Evolutionary conservation across 768 basidiomycete genomes (phyloP).

Genomic region (Pholiota molesta): DNA sequence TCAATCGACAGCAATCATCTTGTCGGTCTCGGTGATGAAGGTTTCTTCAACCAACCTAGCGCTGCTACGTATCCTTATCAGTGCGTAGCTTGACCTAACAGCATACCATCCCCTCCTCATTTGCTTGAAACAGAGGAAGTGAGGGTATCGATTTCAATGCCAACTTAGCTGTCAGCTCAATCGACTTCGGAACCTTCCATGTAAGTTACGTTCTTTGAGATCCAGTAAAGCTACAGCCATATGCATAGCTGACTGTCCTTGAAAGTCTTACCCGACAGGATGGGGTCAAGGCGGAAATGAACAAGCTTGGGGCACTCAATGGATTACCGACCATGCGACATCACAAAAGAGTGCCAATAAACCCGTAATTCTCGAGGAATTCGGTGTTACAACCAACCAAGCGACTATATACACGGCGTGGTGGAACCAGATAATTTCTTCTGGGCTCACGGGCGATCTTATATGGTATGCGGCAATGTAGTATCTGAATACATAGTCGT

Average conservation of each 20-base stretch:
- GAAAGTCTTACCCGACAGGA: constrained; percentile 34
- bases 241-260: neutral
- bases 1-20: constrained; percentile 65
- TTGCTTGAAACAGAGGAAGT: constrained; percentile 37
- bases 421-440: constrained; percentile 52
- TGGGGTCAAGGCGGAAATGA: constrained; percentile 55
- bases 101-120: no score
- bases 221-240: no score
- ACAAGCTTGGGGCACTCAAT: constrained; percentile 54
- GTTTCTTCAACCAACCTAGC: constrained; percentile 58
- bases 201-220: constrained; percentile 34
- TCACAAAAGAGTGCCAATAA: constrained; percentile 55
- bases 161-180: constrained; percentile 55
- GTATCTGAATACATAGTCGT: constrained; percentile 9
- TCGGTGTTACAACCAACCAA: constrained; percentile 57
- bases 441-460: constrained; percentile 60
- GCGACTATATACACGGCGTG: constrained; percentile 53
- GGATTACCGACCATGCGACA: constrained; percentile 64
- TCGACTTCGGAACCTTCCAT: constrained; percentile 74
- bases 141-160: constrained; percentile 66
- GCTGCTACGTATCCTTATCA: constrained; percentile 57
- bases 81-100: constrained; percentile 27
- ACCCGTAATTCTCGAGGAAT: constrained; percentile 69
- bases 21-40: constrained; percentile 66
- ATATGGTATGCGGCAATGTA: constrained; percentile 46